Conservation (phyloP, 805 yeast species). For the Zygoascus flipseniorum region DNA sequence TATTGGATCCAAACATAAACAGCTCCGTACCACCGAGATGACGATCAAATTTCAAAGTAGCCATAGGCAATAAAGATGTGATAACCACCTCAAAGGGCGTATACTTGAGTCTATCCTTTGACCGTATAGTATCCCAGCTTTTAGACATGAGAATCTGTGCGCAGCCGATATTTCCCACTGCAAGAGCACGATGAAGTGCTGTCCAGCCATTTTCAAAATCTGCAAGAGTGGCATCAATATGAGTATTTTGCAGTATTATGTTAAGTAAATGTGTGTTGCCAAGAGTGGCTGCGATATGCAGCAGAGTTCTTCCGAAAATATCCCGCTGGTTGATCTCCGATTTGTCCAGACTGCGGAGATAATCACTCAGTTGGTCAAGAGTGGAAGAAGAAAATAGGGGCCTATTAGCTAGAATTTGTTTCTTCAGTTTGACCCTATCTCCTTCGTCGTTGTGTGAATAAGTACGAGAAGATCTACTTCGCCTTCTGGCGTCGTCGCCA, state of each 20-base stretch:
- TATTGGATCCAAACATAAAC: constrained; percentile 54
- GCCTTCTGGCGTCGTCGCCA: not conserved
- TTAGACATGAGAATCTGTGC: constrained; percentile 37
- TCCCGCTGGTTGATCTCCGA: constrained; percentile 39
- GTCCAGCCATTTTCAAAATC: constrained; percentile 82
- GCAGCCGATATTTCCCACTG: constrained; percentile 46
- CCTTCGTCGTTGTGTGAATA: not conserved
- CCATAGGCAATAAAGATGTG: constrained; percentile 12
- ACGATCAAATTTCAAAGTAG: not conserved
- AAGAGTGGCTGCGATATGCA: constrained; percentile 24
- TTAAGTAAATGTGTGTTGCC: constrained; percentile 27
- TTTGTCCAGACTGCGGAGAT: constrained; percentile 7
- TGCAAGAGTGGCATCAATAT: constrained; percentile 36
- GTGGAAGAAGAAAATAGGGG: not conserved
- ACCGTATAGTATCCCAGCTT: constrained; percentile 34
- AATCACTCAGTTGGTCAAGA: not conserved
- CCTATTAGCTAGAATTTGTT: not conserved
- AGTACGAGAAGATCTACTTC: not conserved
- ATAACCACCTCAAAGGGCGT: constrained; percentile 64
- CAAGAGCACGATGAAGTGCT: constrained; percentile 63
- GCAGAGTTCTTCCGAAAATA: constrained; percentile 51
- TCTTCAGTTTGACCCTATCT: not conserved
- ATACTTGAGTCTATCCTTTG: constrained; percentile 60
- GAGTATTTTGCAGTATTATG: constrained; percentile 40
- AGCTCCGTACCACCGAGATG: constrained; percentile 38